These are phyloP conservation scores for Starmerella bombi DNA, from an alignment of 805 yeast genomes.

Conservation along the genomic window DNA sequence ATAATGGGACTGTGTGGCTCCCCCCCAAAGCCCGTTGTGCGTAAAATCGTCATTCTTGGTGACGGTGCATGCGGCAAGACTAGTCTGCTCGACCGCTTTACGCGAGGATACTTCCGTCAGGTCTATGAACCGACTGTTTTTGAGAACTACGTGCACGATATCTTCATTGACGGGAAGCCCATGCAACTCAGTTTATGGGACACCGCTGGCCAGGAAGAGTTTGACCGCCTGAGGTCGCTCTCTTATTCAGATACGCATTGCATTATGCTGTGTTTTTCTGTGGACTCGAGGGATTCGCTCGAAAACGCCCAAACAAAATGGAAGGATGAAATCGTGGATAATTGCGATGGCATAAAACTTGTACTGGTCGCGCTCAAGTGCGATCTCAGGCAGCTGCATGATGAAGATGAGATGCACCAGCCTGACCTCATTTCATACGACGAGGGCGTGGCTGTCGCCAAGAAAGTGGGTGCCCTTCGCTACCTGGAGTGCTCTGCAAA, in stretches of 20 bases:
- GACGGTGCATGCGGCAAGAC: constrained; percentile 99
- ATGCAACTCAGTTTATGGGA: constrained; percentile 93
- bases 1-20: constrained; percentile 32
- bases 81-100: constrained; percentile 83
- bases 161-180: constrained; percentile 85
- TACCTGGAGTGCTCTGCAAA: constrained; percentile 95
- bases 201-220: constrained; percentile 98
- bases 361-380: constrained; percentile 91
- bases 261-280: constrained; percentile 89
- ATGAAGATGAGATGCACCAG: constrained; percentile 29
- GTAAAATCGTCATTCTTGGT: constrained; percentile 87
- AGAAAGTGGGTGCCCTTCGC: constrained; percentile 82
- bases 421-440: constrained; percentile 60
- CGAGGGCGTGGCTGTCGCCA: constrained; percentile 87
- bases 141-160: constrained; percentile 94
- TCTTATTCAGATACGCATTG: constrained; percentile 94
- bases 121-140: constrained; percentile 97
- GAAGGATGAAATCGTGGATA: constrained; percentile 95
- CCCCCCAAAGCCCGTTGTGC: constrained; percentile 42
- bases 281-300: constrained; percentile 85
- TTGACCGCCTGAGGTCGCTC: constrained; percentile 81
- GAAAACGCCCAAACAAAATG: constrained; percentile 92
- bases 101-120: constrained; percentile 95
- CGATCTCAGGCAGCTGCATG: constrained; percentile 63
- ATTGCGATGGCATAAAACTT: constrained; percentile 89